phyloP scores from a whole-genome alignment of 768 basidiomycete genomes.

The Cyathus striatus region DNA sequence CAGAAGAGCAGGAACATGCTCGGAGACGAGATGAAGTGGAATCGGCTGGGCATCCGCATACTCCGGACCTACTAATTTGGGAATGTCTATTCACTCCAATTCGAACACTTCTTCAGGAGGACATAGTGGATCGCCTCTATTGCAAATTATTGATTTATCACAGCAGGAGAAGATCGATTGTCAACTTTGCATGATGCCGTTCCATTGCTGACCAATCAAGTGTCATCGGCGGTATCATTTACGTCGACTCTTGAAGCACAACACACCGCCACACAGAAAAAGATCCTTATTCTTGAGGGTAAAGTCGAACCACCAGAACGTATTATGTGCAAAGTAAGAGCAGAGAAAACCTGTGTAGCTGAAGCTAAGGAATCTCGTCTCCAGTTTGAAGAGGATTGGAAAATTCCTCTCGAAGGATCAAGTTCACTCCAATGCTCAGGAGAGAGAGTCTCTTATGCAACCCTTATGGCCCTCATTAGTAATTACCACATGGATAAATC shows the following conservation, averaged over 20 bases:
- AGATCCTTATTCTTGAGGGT: constrained; percentile 60
- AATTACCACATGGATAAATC: constrained; percentile 68
- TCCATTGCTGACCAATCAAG: constrained; percentile 63
- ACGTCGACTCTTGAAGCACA: constrained; percentile 72
- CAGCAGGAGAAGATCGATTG: constrained; percentile 23
- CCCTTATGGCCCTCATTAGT: too few species aligned
- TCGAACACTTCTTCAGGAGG: neutral
- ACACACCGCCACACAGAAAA: constrained; percentile 71
- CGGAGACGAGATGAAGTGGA: constrained; percentile 29
- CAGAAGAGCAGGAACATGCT: constrained; percentile 31
- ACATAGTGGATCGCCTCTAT: constrained; percentile 17
- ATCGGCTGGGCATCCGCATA: constrained; percentile 59
- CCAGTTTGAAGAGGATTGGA: constrained; percentile 3
- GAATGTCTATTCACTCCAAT: constrained; percentile 15
- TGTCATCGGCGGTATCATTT: constrained; percentile 70
- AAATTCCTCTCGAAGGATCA: neutral
- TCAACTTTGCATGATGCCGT: constrained; percentile 64
- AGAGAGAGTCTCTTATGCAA: constrained; percentile 32
- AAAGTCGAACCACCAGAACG: constrained; percentile 70
- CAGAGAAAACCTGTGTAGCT: constrained; percentile 3
- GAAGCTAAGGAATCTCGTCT: constrained; percentile 3
- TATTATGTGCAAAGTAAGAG: constrained; percentile 19
- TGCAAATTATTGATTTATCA: constrained; percentile 10
- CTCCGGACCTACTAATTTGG: constrained; percentile 68
- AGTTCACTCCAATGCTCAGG: neutral